Conservation (phyloP, 2,329 filamentous ascomycete genomes). For the Botryotinia globosa region DNA sequence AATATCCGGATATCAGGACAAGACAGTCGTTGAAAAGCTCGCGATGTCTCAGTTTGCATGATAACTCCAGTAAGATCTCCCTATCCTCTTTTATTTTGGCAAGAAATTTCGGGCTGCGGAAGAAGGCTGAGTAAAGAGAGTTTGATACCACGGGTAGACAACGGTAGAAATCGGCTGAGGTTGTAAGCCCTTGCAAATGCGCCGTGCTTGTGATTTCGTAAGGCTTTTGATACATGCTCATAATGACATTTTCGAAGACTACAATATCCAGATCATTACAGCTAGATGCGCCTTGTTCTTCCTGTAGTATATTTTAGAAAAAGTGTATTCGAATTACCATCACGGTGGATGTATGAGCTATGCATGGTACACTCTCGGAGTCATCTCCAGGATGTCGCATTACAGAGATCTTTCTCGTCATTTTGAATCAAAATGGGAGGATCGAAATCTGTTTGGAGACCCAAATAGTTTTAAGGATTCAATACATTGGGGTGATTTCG, state of each 20-base stretch:
- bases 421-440: too few relatives aligned
- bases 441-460: too few relatives aligned
- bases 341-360: too few relatives aligned
- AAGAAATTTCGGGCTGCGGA: neutral
- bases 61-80: neutral
- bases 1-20: neutral
- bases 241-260: neutral
- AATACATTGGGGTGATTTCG: too few relatives aligned
- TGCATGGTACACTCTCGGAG: too few relatives aligned
- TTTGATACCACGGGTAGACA: neutral
- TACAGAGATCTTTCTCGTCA: too few relatives aligned
- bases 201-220: neutral
- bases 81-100: neutral
- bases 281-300: neutral
- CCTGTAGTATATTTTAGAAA: too few relatives aligned
- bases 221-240: neutral
- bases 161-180: neutral
- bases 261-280: neutral
- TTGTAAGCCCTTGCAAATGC: neutral
- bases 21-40: neutral
- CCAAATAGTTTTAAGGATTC: too few relatives aligned
- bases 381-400: too few relatives aligned
- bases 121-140: neutral
- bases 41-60: neutral
- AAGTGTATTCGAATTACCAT: too few relatives aligned